Evolutionary conservation across 495 filamentous ascomycete species (phyloP).

Genomic region (Penicillium waksmanii): DNA sequence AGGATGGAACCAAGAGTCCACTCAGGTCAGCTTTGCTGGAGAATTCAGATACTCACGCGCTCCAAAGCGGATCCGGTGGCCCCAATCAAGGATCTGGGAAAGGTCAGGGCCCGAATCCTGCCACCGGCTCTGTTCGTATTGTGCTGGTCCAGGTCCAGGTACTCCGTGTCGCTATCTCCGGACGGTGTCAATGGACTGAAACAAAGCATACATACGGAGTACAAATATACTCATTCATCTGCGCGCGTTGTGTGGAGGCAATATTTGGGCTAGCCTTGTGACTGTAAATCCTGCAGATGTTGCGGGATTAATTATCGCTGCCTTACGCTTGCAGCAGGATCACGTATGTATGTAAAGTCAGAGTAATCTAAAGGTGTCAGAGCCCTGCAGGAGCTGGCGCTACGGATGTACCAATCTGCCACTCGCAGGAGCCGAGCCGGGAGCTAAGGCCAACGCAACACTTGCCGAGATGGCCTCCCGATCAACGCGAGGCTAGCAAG

Average conservation of each 20-base stretch:
- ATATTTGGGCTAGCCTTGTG: neutral
- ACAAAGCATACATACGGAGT: no score
- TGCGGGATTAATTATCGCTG: slow-evolving; percentile 2
- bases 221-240: no score
- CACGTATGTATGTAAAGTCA: neutral
- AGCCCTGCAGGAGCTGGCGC: slow-evolving; percentile 4
- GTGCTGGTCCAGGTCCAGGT: neutral
- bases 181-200: no score
- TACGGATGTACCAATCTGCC: slow-evolving; percentile 2
- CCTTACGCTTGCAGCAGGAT: neutral
- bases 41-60: slow-evolving; percentile 1
- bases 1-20: slow-evolving; percentile 9
- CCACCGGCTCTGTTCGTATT: neutral
- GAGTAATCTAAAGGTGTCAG: neutral
- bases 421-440: slow-evolving; percentile 17
- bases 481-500: slow-evolving; percentile 8
- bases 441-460: slow-evolving; percentile 8
- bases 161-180: no score
- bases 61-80: slow-evolving; percentile 11
- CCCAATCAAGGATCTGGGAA: slow-evolving; percentile 22
- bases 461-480: slow-evolving; percentile 23
- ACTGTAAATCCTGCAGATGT: neutral
- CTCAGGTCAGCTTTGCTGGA: neutral
- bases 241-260: no score
- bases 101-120: slow-evolving; percentile 20